Conservation (phyloP, 768 basidiomycete genomes). For the Xerocomellus amylosporus region DNA sequence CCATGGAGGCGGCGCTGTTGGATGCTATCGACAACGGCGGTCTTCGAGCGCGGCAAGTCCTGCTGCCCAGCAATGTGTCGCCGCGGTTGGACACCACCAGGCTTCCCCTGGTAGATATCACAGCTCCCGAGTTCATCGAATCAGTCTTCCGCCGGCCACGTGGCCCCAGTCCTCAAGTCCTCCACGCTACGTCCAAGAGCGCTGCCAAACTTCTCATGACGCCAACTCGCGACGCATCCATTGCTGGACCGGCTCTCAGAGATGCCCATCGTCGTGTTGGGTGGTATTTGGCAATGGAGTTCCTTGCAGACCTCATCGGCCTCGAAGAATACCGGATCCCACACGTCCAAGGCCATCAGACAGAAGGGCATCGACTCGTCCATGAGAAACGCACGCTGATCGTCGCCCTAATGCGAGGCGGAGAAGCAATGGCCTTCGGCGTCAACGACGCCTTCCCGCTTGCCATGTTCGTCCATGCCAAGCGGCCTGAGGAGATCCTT, state of each 20-base stretch:
- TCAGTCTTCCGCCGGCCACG: slow-evolving; percentile 13
- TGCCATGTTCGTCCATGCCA: slow-evolving; percentile 16
- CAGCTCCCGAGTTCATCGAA: slow-evolving; percentile 12
- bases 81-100: slow-evolving; percentile 14
- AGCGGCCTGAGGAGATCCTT: slow-evolving; percentile 14
- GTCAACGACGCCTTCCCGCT: slow-evolving; percentile 14
- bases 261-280: slow-evolving; percentile 16
- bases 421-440: slow-evolving; percentile 13
- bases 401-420: slow-evolving; percentile 15
- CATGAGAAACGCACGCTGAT: slow-evolving; percentile 15
- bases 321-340: slow-evolving; percentile 14
- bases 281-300: slow-evolving; percentile 17
- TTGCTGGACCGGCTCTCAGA: slow-evolving; percentile 15
- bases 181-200: slow-evolving; percentile 13
- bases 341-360: slow-evolving; percentile 15
- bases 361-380: slow-evolving; percentile 12
- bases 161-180: slow-evolving; percentile 11
- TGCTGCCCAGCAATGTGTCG: slow-evolving; percentile 12
- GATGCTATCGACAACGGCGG: slow-evolving; percentile 11
- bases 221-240: slow-evolving; percentile 14
- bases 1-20: slow-evolving; percentile 11
- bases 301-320: slow-evolving; percentile 16
- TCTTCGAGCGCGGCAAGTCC: slow-evolving; percentile 13
- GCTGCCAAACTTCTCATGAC: slow-evolving; percentile 13
- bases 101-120: slow-evolving; percentile 16